Conservation (phyloP, 768 basidiomycete genomes). For the Calocera viscosa region DNA sequence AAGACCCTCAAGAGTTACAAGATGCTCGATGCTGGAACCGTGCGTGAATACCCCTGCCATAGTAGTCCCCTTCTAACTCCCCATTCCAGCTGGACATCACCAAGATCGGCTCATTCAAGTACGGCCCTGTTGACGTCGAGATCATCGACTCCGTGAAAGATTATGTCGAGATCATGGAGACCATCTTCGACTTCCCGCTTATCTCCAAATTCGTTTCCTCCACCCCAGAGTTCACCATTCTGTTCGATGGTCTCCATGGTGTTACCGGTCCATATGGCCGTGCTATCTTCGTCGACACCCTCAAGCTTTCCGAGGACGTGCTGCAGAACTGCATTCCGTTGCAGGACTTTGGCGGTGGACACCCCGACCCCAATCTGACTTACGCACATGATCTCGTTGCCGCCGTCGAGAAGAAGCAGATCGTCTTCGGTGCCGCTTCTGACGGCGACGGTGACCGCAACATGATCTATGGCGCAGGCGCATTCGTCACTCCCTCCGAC, state of each 20-base stretch:
- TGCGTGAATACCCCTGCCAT: conserved; percentile 37
- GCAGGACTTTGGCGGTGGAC: conserved; percentile 94
- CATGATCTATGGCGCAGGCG: conserved; percentile 98
- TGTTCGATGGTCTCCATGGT: conserved; percentile 93
- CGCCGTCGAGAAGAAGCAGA: conserved; percentile 70
- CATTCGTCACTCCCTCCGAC: conserved; percentile 96
- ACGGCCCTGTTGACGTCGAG: conserved; percentile 71
- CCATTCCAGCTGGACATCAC: conserved; percentile 60
- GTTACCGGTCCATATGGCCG: conserved; percentile 94
- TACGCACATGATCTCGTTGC: conserved; percentile 93
- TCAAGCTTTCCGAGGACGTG: conserved; percentile 66
- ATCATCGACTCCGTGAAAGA: conserved; percentile 91
- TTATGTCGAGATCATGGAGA: conserved; percentile 70
- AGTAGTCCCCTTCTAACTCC: conserved; percentile 10
- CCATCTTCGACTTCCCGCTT: conserved; percentile 86
- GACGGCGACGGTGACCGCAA: conserved; percentile 98
- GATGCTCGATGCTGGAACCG: conserved; percentile 60
- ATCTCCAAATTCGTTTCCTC: conserved; percentile 83
- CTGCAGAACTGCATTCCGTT: conserved; percentile 84
- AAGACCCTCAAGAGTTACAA: conserved; percentile 81
- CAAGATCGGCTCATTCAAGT: conserved; percentile 62
- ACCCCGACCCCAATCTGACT: conserved; percentile 96
- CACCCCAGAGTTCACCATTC: conserved; percentile 57
- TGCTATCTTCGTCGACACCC: conserved; percentile 70
- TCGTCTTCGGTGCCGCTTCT: conserved; percentile 88